A percentile compares a stretch with the other conserved stretches of the same genome.
These are phyloP conservation scores for Gigaspora rosea DNA, from an alignment of 192 early-diverging fungal genomes.

Conservation along the genomic window DNA sequence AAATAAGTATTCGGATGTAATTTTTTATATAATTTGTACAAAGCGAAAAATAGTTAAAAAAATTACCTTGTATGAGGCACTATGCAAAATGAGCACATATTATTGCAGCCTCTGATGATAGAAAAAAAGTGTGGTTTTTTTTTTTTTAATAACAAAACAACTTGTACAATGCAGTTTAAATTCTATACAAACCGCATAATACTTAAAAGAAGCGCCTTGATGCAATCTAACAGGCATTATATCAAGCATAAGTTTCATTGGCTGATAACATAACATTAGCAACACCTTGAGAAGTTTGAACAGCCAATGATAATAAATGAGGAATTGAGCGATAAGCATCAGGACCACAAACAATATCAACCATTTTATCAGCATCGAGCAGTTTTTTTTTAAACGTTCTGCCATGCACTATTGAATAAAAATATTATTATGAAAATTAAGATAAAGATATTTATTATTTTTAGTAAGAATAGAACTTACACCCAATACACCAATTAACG, in stretches of 20 bases:
- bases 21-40: neutral
- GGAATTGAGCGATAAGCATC: conserved; percentile 78
- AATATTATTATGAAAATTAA: neutral
- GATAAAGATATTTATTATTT: neutral
- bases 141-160: neutral
- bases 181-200: conserved; percentile 57
- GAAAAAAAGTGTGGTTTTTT: neutral
- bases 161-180: neutral
- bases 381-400: conserved; percentile 71
- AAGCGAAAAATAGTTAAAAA: neutral
- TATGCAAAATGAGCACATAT: conserved; percentile 82
- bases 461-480: conserved; percentile 35
- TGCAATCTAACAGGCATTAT: conserved; percentile 72
- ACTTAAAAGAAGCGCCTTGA: conserved; percentile 65
- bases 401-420: conserved; percentile 76
- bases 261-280: conserved; percentile 82
- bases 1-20: neutral
- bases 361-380: conserved; percentile 67
- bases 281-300: conserved; percentile 63
- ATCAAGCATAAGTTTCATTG: conserved; percentile 79
- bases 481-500: conserved; percentile 74
- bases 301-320: conserved; percentile 66
- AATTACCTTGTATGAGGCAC: conserved; percentile 71
- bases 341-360: conserved; percentile 77
- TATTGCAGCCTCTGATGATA: conserved; percentile 63